These are phyloP conservation scores for Xylariaceae sp. DNA, from an alignment of 2,329 filamentous ascomycete species.

Conservation along the genomic window DNA sequence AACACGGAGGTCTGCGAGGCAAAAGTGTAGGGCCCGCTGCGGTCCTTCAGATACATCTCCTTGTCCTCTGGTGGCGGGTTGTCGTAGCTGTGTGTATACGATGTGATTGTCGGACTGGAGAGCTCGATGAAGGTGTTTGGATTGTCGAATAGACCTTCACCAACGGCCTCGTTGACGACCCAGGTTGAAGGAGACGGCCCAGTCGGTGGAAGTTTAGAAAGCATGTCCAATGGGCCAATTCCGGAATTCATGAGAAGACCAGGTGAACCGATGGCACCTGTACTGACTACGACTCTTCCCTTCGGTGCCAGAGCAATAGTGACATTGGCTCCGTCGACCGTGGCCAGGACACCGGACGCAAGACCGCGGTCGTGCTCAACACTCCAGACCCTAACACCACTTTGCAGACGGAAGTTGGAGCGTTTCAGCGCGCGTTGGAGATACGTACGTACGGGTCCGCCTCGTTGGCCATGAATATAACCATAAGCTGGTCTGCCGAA, in stretches of 20 bases:
- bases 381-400: slow-evolving; percentile 39
- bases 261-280: slow-evolving; percentile 33
- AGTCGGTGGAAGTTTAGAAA: slow-evolving; percentile 18
- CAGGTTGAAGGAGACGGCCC: slow-evolving; percentile 33
- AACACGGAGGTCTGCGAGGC: slow-evolving; percentile 49
- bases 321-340: slow-evolving; percentile 30
- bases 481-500: slow-evolving; percentile 46
- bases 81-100: slow-evolving; percentile 44
- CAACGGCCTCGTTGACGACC: slow-evolving; percentile 46
- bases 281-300: slow-evolving; percentile 34
- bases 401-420: slow-evolving; percentile 41
- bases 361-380: slow-evolving; percentile 37
- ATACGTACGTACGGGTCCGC: slow-evolving; percentile 45
- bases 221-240: slow-evolving; percentile 30
- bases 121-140: slow-evolving; percentile 51
- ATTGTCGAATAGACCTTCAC: slow-evolving; percentile 49
- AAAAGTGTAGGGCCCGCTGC: slow-evolving; percentile 49
- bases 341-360: slow-evolving; percentile 40
- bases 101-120: slow-evolving; percentile 37
- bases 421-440: slow-evolving; percentile 41
- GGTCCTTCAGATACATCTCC: slow-evolving; percentile 42
- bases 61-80: slow-evolving; percentile 38
- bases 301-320: slow-evolving; percentile 28
- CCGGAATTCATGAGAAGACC: slow-evolving; percentile 37
- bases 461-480: slow-evolving; percentile 45